Conservation (phyloP, 306 rosid genomes). For the Trifolium pratense region DNA sequence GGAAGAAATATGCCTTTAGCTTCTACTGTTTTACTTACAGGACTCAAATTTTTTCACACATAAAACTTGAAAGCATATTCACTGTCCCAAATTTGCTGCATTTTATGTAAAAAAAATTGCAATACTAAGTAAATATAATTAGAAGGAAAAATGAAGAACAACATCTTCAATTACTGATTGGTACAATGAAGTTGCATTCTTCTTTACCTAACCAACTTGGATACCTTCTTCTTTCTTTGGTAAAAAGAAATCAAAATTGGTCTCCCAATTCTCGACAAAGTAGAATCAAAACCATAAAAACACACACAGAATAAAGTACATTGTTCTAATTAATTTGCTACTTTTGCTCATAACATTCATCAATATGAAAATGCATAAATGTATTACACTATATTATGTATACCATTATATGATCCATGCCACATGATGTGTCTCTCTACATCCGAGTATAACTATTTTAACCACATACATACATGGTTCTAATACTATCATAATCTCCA, state of each 20-base stretch:
- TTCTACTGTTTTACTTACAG: neutral
- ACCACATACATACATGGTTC: neutral
- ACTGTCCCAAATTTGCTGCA: neutral
- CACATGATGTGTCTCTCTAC: neutral
- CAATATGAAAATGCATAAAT: neutral
- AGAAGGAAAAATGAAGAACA: neutral
- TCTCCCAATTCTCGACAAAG: conserved; percentile 12
- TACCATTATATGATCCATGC: neutral
- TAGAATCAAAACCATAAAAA: neutral
- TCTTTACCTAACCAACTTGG: neutral
- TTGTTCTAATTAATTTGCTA: neutral
- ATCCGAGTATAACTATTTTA: neutral
- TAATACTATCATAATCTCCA: neutral
- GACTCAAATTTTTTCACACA: neutral
- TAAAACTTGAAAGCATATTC: neutral
- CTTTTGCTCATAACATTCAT: conserved; percentile 7
- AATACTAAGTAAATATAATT: neutral
- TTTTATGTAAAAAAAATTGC: conserved; percentile 7
- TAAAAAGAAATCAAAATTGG: neutral
- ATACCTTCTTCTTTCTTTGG: conserved; percentile 12
- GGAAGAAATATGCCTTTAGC: neutral
- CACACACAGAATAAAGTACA: neutral
- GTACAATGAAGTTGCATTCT: neutral
- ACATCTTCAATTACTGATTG: neutral
- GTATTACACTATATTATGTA: neutral